Percentiles rank a stretch among this genome's conserved stretches.
These are phyloP conservation scores for Colletotrichum spaethianum DNA, from an alignment of 2,329 filamentous ascomycete species.

Conservation along the genomic window DNA sequence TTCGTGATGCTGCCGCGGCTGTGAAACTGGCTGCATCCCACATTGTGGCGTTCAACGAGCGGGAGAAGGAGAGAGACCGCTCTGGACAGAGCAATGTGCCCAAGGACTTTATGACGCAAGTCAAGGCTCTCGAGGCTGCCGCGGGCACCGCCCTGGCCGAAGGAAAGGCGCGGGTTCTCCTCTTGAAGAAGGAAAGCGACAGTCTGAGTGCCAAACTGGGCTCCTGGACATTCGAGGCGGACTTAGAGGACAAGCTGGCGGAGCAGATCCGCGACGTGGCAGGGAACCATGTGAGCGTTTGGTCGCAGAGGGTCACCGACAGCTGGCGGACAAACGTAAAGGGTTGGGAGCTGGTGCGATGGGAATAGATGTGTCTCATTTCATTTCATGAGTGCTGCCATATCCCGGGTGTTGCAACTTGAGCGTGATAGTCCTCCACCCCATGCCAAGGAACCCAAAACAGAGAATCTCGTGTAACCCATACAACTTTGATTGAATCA, in stretches of 20 bases:
- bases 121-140: conserved; percentile 51
- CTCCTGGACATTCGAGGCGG: conserved; percentile 46
- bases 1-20: conserved; percentile 56
- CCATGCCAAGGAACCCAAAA: conserved; percentile 17
- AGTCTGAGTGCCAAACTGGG: conserved; percentile 47
- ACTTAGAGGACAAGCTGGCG: conserved; percentile 28
- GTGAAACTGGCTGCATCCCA: conserved; percentile 51
- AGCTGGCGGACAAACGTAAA: conserved; percentile 46
- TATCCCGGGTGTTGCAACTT: background rate
- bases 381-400: background rate
- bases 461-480: conserved; percentile 4
- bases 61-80: conserved; percentile 56
- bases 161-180: conserved; percentile 49
- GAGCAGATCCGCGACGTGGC: conserved; percentile 31
- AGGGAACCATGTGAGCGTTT: conserved; percentile 30
- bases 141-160: conserved; percentile 51
- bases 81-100: conserved; percentile 56
- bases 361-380: conserved; percentile 41
- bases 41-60: conserved; percentile 54
- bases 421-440: conserved; percentile 4
- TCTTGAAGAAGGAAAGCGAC: conserved; percentile 49
- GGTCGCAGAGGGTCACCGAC: conserved; percentile 43
- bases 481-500: background rate
- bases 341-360: conserved; percentile 46
- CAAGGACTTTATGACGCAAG: conserved; percentile 53